A percentile compares a stretch with the other conserved stretches of the same genome.
Evolutionary conservation across 2,329 filamentous ascomycete genomes (phyloP).

Genomic region (Trichoderma simmonsii): DNA sequence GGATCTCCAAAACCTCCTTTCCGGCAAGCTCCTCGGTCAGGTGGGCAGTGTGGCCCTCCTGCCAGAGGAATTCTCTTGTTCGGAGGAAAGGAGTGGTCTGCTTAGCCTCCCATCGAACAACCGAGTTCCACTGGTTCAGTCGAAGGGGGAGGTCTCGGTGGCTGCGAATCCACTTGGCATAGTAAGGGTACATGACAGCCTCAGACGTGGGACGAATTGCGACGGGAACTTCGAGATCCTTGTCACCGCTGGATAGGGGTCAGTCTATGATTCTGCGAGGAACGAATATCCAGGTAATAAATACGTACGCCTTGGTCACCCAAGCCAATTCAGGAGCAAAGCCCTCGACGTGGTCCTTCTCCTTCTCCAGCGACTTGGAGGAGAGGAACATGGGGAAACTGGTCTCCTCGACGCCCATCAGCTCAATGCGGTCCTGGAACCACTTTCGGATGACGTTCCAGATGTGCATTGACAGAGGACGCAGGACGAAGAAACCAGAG

Average conservation of each 20-base stretch:
- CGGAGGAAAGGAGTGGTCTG: conserved; percentile 83
- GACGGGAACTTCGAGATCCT: conserved; percentile 78
- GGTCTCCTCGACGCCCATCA: conserved; percentile 88
- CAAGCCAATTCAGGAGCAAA: conserved; percentile 91
- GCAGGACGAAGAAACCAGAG: conserved; percentile 94
- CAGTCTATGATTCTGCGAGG: not conserved
- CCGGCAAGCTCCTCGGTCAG: conserved; percentile 77
- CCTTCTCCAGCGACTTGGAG: conserved; percentile 77
- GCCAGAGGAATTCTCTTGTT: conserved; percentile 95
- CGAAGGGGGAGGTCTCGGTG: conserved; percentile 92
- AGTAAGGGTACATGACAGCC: conserved; percentile 93
- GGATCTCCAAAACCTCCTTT: conserved; percentile 85
- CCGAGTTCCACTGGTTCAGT: conserved; percentile 97
- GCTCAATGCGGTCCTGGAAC: conserved; percentile 76
- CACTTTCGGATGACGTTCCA: conserved; percentile 65
- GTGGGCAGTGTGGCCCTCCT: conserved; percentile 91
- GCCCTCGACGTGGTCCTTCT: conserved; percentile 98
- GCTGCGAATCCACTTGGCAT: conserved; percentile 93
- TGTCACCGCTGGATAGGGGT: conserved; percentile 65
- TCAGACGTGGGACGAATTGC: conserved; percentile 67
- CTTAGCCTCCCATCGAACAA: conserved; percentile 94
- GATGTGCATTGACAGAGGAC: conserved; percentile 64
- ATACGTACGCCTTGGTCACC: conserved; percentile 74
- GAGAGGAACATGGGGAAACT: conserved; percentile 97
- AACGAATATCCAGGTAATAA: not conserved